Percentiles rank a stretch among this genome's conserved stretches.
phyloP scores from a whole-genome alignment of 768 basidiomycete genomes.

The Collybiopsis confluens region DNA sequence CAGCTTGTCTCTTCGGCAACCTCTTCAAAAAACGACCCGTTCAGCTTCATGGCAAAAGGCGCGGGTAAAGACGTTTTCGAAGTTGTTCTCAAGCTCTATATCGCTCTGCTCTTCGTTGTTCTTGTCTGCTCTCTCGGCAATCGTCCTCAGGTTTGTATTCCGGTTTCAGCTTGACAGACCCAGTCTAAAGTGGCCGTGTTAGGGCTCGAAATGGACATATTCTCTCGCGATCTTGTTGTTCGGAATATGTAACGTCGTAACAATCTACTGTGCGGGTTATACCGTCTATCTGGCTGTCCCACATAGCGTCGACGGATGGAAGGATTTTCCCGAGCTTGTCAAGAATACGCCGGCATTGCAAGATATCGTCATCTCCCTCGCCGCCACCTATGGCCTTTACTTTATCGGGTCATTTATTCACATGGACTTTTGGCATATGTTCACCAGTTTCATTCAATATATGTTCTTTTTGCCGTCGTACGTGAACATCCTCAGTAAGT shows the following conservation, averaged over 20 bases:
- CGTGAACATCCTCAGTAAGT: constrained; percentile 75
- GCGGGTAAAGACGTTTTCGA: constrained; percentile 74
- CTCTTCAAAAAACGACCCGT: constrained; percentile 54
- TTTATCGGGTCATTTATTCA: constrained; percentile 84
- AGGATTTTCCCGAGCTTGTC: constrained; percentile 61
- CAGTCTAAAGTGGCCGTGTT: background rate
- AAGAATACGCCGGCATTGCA: constrained; percentile 65
- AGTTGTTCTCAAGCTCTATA: constrained; percentile 78
- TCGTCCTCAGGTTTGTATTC: constrained; percentile 48
- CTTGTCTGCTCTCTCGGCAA: constrained; percentile 89
- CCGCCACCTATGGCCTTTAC: constrained; percentile 80
- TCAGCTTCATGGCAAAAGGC: constrained; percentile 73
- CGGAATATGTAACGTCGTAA: constrained; percentile 73
- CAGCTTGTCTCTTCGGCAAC: constrained; percentile 84
- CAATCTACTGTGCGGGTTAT: constrained; percentile 87
- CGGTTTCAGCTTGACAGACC: constrained; percentile 7
- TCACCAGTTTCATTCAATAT: constrained; percentile 90
- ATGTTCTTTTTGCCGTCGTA: constrained; percentile 83
- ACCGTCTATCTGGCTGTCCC: constrained; percentile 85
- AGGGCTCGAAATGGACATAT: constrained; percentile 88
- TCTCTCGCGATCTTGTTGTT: constrained; percentile 71
- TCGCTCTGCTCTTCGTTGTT: constrained; percentile 77
- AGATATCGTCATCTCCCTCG: constrained; percentile 79
- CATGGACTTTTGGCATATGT: constrained; percentile 95
- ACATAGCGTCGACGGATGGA: constrained; percentile 71